These are phyloP conservation scores for Rhodotorula sp. DNA, from an alignment of 1,284 basidiomycete species.

Conservation along the genomic window DNA sequence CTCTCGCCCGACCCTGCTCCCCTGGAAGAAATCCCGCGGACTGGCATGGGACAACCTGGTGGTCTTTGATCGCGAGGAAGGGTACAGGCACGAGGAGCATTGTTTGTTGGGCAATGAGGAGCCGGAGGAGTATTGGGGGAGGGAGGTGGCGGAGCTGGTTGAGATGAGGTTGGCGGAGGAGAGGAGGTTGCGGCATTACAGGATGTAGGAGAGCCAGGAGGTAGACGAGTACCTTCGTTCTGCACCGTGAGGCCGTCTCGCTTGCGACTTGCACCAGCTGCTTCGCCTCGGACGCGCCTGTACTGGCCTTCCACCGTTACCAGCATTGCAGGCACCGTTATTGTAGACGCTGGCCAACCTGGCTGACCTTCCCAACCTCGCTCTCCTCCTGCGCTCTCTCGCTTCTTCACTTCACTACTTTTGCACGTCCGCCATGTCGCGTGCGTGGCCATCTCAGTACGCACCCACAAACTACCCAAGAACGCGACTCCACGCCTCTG, in stretches of 20 bases:
- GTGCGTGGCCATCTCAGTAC: too few relatives aligned
- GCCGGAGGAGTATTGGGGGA: constrained; percentile 41
- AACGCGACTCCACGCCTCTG: background rate
- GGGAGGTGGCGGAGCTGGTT: constrained; percentile 40
- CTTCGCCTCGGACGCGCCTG: too few relatives aligned
- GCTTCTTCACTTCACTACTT: too few relatives aligned
- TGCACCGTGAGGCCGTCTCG: background rate
- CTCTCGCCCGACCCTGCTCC: constrained; percentile 65
- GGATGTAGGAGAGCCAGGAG: constrained; percentile 4
- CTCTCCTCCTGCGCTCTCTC: too few relatives aligned
- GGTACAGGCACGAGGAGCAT: constrained; percentile 52
- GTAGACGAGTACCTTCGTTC: background rate
- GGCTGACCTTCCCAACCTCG: too few relatives aligned
- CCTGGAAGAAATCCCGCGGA: constrained; percentile 70
- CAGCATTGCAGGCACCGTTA: too few relatives aligned
- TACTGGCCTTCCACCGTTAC: too few relatives aligned
- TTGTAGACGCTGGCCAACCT: too few relatives aligned
- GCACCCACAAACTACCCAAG: too few relatives aligned
- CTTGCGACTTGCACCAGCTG: too few relatives aligned
- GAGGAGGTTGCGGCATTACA: constrained; percentile 25
- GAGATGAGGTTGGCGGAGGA: constrained; percentile 38
- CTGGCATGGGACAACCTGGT: constrained; percentile 73
- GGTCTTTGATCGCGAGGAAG: constrained; percentile 72
- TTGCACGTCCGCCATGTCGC: too few relatives aligned
- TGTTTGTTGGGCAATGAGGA: constrained; percentile 37